Evolutionary conservation across 1,284 basidiomycete genomes (phyloP).

Genomic region (Ustanciosporium gigantosporum): DNA sequence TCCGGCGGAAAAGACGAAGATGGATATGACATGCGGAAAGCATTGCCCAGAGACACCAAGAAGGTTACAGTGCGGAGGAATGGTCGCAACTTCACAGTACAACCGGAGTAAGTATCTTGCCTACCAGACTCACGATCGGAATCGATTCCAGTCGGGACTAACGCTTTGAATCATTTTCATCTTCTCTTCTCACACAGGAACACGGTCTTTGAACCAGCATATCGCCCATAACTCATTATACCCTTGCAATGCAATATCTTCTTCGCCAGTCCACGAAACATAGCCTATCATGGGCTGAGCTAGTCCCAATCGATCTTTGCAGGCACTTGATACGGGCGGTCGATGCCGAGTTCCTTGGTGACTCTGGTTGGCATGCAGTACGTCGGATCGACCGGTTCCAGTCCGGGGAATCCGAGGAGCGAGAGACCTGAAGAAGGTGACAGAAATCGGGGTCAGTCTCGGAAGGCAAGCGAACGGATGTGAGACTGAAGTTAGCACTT

Average conservation of each 20-base stretch:
- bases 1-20: slow-evolving; percentile 73
- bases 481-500: slow-evolving; percentile 41
- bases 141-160: not conserved
- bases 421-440: slow-evolving; percentile 84
- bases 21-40: slow-evolving; percentile 82
- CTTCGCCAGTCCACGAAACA: too few relatives aligned
- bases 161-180: not conserved
- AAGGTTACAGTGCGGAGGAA: slow-evolving; percentile 39
- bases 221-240: slow-evolving; percentile 24
- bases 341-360: slow-evolving; percentile 63
- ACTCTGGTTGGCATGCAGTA: slow-evolving; percentile 89
- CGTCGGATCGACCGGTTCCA: slow-evolving; percentile 85
- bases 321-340: slow-evolving; percentile 37
- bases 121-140: not conserved
- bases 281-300: too few relatives aligned
- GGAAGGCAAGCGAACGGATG: not conserved
- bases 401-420: slow-evolving; percentile 80
- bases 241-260: too few relatives aligned
- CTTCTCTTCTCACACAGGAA: slow-evolving; percentile 2
- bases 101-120: slow-evolving; percentile 45
- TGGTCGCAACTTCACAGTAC: slow-evolving; percentile 40
- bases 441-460: not conserved
- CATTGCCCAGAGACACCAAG: slow-evolving; percentile 46
- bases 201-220: slow-evolving; percentile 25
- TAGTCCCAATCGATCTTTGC: not conserved